A percentile compares a stretch with the other conserved stretches of the same genome.
phyloP scores from a whole-genome alignment of 495 filamentous ascomycete genomes.

The Podospora didyma region DNA sequence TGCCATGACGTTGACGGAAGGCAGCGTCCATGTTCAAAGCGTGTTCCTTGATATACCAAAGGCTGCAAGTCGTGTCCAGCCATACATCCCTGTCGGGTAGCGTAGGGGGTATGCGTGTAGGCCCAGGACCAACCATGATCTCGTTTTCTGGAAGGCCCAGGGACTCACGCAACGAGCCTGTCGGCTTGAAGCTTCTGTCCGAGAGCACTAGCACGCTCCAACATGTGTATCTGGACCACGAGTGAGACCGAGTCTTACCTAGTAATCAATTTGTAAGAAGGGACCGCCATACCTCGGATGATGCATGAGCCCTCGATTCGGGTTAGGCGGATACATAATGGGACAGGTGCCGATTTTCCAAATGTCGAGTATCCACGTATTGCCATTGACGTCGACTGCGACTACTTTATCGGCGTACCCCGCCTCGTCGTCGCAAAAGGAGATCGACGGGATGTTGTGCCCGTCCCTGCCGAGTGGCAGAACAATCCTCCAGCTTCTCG shows the following conservation, averaged over 20 bases:
- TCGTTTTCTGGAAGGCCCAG: slow-evolving; percentile 28
- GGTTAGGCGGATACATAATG: slow-evolving; percentile 2
- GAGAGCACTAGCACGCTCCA: slow-evolving; percentile 49
- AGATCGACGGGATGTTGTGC: slow-evolving; percentile 72
- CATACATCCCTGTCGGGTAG: neutral
- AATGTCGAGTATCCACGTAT: slow-evolving; percentile 62
- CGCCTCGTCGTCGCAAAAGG: slow-evolving; percentile 63
- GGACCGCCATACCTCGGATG: slow-evolving; percentile 1
- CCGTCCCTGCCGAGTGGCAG: slow-evolving; percentile 27
- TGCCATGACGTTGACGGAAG: slow-evolving; percentile 1
- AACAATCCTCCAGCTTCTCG: slow-evolving; percentile 40
- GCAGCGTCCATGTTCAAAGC: slow-evolving; percentile 7
- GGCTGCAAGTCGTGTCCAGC: slow-evolving; percentile 24
- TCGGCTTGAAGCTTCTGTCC: slow-evolving; percentile 36
- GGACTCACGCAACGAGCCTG: slow-evolving; percentile 24
- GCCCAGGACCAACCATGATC: slow-evolving; percentile 3
- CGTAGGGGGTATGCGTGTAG: neutral
- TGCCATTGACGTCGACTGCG: slow-evolving; percentile 69
- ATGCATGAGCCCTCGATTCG: neutral
- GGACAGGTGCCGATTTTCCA: slow-evolving; percentile 38
- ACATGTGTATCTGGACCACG: slow-evolving; percentile 20
- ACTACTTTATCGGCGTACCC: slow-evolving; percentile 64
- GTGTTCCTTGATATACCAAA: slow-evolving; percentile 24
- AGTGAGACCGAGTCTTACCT: slow-evolving; percentile 6
- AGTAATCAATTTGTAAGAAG: neutral